Evolutionary conservation across 2,329 filamentous ascomycete species (phyloP).

Genomic region (Aspergillus sp.): DNA sequence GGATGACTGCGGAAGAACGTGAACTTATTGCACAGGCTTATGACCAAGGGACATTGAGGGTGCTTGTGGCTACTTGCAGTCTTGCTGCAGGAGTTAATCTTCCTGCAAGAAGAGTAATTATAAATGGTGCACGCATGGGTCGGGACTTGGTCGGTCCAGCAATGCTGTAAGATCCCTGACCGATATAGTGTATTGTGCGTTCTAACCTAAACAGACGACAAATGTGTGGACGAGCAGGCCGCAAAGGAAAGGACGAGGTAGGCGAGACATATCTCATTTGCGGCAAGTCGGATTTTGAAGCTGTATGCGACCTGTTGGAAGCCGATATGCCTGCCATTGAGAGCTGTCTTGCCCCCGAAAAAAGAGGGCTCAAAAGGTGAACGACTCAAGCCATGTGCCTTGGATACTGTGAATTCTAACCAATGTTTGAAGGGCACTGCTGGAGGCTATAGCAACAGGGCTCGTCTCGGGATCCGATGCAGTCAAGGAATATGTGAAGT

Average conservation of each 20-base stretch:
- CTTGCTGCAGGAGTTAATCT: constrained; percentile 82
- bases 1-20: constrained; percentile 71
- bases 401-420: constrained; percentile 3
- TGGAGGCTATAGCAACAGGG: constrained; percentile 69
- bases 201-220: constrained; percentile 55
- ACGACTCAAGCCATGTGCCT: background rate
- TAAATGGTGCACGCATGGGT: constrained; percentile 74
- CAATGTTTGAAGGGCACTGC: constrained; percentile 56
- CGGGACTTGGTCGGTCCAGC: constrained; percentile 73
- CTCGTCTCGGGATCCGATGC: constrained; percentile 65
- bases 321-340: constrained; percentile 69
- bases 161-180: constrained; percentile 57
- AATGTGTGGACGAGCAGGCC: constrained; percentile 75
- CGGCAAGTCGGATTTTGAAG: constrained; percentile 65
- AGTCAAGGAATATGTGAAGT: constrained; percentile 66
- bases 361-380: constrained; percentile 65
- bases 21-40: constrained; percentile 71
- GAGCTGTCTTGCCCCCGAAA: constrained; percentile 68
- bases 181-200: background rate
- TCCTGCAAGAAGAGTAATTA: constrained; percentile 68
- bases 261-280: constrained; percentile 79
- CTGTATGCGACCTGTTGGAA: constrained; percentile 68
- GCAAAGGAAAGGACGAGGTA: constrained; percentile 74
- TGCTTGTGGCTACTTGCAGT: constrained; percentile 75
- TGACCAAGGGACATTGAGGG: constrained; percentile 65